phyloP scores from a whole-genome alignment of 1,139 yeast species.

The Yamadazyma epiphylla region DNA sequence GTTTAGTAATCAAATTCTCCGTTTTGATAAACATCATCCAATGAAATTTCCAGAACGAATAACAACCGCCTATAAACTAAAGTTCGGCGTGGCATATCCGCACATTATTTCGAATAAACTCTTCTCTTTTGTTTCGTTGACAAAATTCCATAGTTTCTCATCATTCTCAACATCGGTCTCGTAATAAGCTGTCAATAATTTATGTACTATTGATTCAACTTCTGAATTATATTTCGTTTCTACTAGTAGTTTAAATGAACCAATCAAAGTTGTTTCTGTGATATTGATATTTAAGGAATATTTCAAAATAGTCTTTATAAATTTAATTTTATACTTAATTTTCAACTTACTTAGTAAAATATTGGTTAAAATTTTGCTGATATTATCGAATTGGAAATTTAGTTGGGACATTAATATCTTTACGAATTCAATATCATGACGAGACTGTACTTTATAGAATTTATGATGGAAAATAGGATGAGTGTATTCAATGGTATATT shows the following conservation, averaged over 20 bases:
- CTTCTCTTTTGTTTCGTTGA: constrained; percentile 8
- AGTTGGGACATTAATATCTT: constrained; percentile 10
- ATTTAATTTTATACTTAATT: constrained; percentile 3
- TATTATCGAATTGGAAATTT: constrained; percentile 12
- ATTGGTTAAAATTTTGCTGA: constrained; percentile 10
- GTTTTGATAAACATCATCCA: no score
- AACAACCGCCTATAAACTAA: constrained; percentile 4
- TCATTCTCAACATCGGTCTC: constrained; percentile 6
- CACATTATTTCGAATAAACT: constrained; percentile 13
- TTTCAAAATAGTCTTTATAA: constrained; percentile 2
- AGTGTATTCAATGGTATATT: background rate
- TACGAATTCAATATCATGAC: constrained; percentile 2
- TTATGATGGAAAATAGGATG: background rate
- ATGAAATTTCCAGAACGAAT: no score
- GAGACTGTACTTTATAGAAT: background rate
- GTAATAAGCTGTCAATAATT: constrained; percentile 8
- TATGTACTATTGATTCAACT: constrained; percentile 9
- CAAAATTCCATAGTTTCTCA: constrained; percentile 11
- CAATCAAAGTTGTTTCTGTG: constrained; percentile 3
- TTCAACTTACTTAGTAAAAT: constrained; percentile 5
- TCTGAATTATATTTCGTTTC: constrained; percentile 6
- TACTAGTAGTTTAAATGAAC: constrained; percentile 6
- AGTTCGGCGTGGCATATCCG: constrained; percentile 13
- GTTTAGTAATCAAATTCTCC: no score
- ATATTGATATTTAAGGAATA: constrained; percentile 4